Conservation (phyloP, 1,139 yeast genomes). For the Candida frijolesensis region DNA sequence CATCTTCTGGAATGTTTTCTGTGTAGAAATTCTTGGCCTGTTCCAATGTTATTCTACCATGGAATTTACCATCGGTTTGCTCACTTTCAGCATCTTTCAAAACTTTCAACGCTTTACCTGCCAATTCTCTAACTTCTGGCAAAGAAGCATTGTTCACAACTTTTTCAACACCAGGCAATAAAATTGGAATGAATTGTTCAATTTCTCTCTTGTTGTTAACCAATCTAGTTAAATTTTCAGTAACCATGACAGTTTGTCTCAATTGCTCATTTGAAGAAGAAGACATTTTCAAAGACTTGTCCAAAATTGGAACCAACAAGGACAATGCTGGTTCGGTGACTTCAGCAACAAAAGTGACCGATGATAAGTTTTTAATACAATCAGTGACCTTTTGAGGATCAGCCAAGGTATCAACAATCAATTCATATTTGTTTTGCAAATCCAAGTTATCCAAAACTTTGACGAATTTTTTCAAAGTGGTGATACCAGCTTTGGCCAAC, state of each 20-base stretch:
- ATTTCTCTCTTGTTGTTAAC: slow-evolving; percentile 94
- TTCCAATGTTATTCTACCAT: slow-evolving; percentile 65
- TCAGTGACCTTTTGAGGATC: slow-evolving; percentile 88
- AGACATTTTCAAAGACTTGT: slow-evolving; percentile 84
- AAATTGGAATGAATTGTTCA: slow-evolving; percentile 80
- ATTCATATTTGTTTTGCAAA: slow-evolving; percentile 80
- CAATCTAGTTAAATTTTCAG: slow-evolving; percentile 92
- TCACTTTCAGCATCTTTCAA: slow-evolving; percentile 79
- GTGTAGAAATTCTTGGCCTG: slow-evolving; percentile 53
- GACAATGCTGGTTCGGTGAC: slow-evolving; percentile 96
- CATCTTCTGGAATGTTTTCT: slow-evolving; percentile 34
- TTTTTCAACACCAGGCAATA: slow-evolving; percentile 87
- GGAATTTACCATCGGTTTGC: slow-evolving; percentile 68
- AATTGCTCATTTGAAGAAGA: slow-evolving; percentile 94
- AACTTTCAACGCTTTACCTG: slow-evolving; percentile 80
- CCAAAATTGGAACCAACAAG: slow-evolving; percentile 86
- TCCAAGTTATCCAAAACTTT: slow-evolving; percentile 89
- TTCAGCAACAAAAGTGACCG: slow-evolving; percentile 97
- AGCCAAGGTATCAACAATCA: slow-evolving; percentile 85
- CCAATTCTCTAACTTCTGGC: slow-evolving; percentile 96
- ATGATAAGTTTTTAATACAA: slow-evolving; percentile 85
- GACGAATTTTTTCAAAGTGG: slow-evolving; percentile 70
- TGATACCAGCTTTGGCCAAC: slow-evolving; percentile 81
- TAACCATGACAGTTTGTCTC: slow-evolving; percentile 94
- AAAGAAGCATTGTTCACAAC: slow-evolving; percentile 88